Conservation (phyloP, 805 yeast genomes). For the Sugiyamaella americana region DNA sequence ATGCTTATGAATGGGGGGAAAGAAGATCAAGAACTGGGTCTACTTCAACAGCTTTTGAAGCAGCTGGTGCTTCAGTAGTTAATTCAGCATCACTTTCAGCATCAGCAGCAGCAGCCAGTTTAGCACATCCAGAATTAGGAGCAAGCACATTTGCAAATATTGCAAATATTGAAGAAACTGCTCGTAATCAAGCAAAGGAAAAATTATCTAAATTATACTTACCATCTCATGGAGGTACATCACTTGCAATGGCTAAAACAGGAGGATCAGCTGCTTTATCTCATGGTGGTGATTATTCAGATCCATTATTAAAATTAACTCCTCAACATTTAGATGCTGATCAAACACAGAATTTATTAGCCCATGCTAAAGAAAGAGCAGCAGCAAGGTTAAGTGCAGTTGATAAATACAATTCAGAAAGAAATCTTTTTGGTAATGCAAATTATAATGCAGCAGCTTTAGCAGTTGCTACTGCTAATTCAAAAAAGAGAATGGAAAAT, state of each 20-base stretch:
- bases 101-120: conserved; percentile 4
- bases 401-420: conserved; percentile 38
- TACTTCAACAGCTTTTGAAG: not conserved
- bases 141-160: conserved; percentile 8
- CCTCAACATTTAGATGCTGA: conserved; percentile 15
- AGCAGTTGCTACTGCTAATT: conserved; percentile 65
- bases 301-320: conserved; percentile 15
- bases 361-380: conserved; percentile 49
- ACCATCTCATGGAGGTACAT: conserved; percentile 16
- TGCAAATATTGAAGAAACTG: conserved; percentile 26
- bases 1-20: conserved; percentile 31
- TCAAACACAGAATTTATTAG: conserved; percentile 38
- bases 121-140: conserved; percentile 1
- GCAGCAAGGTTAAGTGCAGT: conserved; percentile 35
- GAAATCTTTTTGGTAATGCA: conserved; percentile 40
- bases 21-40: conserved; percentile 6
- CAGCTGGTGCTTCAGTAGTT: not conserved
- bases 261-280: conserved; percentile 20
- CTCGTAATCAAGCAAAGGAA: conserved; percentile 29
- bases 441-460: conserved; percentile 67
- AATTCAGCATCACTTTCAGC: not conserved
- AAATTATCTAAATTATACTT: conserved; percentile 25
- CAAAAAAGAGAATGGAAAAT: conserved; percentile 49
- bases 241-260: conserved; percentile 18
- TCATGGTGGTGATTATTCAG: conserved; percentile 11